These are phyloP conservation scores for Mortierella antarctica DNA, from an alignment of 192 early-diverging fungal species.

Conservation along the genomic window DNA sequence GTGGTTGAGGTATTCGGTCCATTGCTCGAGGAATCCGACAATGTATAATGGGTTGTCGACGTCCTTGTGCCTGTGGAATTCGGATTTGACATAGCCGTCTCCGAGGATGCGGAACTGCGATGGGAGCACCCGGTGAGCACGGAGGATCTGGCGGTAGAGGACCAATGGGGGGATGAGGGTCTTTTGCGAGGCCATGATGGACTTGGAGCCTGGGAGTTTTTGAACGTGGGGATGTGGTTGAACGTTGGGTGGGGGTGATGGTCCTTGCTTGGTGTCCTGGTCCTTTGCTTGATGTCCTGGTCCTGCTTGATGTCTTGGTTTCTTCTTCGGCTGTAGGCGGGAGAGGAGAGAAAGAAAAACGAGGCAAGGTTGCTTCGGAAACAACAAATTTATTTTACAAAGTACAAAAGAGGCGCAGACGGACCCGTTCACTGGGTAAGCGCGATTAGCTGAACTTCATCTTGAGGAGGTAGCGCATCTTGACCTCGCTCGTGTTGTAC, in stretches of 20 bases:
- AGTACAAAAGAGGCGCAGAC: no score
- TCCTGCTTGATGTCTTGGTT: no score
- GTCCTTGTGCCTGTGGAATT: slow-evolving; percentile 66
- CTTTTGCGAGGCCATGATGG: slow-evolving; percentile 37
- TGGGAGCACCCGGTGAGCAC: slow-evolving; percentile 59
- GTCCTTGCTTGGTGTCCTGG: no score
- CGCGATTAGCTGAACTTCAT: slow-evolving; percentile 56
- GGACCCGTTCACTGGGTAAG: no score
- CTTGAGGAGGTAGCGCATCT: slow-evolving; percentile 72
- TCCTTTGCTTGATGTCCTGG: no score
- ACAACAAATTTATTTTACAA: no score
- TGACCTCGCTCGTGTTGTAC: slow-evolving; percentile 74
- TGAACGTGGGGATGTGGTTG: no score
- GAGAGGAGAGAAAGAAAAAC: no score
- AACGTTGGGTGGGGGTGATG: no score
- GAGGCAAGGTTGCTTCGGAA: no score
- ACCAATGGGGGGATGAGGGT: slow-evolving; percentile 60
- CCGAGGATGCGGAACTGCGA: slow-evolving; percentile 63
- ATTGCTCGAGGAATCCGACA: slow-evolving; percentile 67
- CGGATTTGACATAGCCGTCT: slow-evolving; percentile 70
- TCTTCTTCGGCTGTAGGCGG: no score
- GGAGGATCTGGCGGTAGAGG: slow-evolving; percentile 66
- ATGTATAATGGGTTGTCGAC: slow-evolving; percentile 67
- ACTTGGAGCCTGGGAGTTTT: no score
- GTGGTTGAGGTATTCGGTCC: slow-evolving; percentile 61